Percentiles rank a stretch among this genome's conserved stretches.
Conservation (phyloP, 2,329 filamentous ascomycete genomes). For the Verticillium alfalfae region DNA sequence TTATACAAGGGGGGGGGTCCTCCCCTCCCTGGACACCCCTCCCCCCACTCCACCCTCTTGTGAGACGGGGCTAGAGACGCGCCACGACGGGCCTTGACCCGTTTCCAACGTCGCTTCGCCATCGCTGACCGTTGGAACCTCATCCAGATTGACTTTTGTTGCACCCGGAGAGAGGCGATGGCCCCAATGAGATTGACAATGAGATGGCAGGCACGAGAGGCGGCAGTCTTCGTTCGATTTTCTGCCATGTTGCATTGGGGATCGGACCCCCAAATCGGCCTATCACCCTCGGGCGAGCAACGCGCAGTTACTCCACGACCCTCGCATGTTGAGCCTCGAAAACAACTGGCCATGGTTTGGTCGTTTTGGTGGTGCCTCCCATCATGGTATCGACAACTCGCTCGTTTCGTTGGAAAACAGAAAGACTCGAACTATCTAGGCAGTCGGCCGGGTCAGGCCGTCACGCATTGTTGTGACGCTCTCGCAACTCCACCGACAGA, state of each 20-base stretch:
- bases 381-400: no score
- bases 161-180: neutral
- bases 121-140: neutral
- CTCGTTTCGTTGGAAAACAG: no score
- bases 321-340: no score
- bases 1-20: no score
- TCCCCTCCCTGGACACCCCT: neutral
- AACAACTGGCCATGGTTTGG: no score
- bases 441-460: no score
- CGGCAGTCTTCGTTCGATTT: neutral
- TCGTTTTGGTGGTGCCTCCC: no score
- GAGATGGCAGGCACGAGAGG: neutral
- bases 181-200: neutral
- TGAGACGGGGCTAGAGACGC: neutral
- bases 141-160: neutral
- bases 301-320: no score
- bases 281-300: no score
- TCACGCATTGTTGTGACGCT: neutral
- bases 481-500: neutral
- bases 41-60: neutral
- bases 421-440: no score
- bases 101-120: neutral
- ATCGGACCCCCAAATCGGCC: neutral
- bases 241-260: neutral
- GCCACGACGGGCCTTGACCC: neutral